Evolutionary conservation across 768 basidiomycete genomes (phyloP).

Genomic region (Calocera cornea): DNA sequence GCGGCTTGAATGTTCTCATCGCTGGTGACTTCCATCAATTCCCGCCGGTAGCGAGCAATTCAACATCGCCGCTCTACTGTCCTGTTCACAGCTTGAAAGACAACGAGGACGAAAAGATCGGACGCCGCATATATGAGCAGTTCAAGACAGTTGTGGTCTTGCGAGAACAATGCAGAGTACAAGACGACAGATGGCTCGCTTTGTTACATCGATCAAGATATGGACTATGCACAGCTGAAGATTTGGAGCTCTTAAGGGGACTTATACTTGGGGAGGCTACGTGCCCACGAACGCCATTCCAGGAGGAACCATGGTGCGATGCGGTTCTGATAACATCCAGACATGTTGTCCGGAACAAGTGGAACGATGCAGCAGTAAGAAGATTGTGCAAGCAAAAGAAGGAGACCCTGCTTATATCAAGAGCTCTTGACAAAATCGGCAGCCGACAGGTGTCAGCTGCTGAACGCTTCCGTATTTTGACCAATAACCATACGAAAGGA

Average conservation of each 20-base stretch:
- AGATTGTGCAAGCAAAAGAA: neutral
- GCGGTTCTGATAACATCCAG: conserved; percentile 7
- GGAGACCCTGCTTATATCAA: neutral
- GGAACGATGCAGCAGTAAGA: conserved; percentile 5
- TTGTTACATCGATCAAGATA: conserved; percentile 22
- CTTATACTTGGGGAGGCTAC: neutral
- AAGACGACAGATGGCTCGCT: conserved; percentile 23
- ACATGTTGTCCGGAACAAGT: conserved; percentile 1
- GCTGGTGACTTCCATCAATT: conserved; percentile 36
- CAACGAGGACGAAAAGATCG: conserved; percentile 11
- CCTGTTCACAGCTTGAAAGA: neutral
- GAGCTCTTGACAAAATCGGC: neutral
- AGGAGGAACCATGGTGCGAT: neutral
- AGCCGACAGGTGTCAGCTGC: neutral
- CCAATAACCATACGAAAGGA: neutral
- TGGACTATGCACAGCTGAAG: conserved; percentile 19
- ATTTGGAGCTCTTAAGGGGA: conserved; percentile 17
- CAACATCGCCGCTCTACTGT: neutral
- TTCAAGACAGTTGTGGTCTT: conserved; percentile 28
- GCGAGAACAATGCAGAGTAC: conserved; percentile 26
- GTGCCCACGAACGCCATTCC: neutral
- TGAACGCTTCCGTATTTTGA: neutral
- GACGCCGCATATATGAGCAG: conserved; percentile 20
- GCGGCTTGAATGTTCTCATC: conserved; percentile 29
- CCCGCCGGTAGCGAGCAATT: conserved; percentile 26